Percentiles rank a stretch among this genome's conserved stretches.
These are phyloP conservation scores for Candida tammaniensis DNA, from an alignment of 805 yeast species.

Conservation along the genomic window DNA sequence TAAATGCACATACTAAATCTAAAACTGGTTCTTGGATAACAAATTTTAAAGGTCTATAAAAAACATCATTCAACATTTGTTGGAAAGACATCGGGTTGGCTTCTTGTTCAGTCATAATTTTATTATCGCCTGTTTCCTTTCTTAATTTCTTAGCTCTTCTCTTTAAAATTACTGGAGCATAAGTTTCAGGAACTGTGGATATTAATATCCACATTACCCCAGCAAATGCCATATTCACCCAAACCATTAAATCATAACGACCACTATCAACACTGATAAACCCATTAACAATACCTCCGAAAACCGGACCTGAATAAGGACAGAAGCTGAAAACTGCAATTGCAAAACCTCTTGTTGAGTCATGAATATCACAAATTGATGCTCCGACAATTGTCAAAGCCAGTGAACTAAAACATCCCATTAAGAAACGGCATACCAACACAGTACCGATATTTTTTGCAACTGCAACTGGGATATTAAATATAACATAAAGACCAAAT, in stretches of 20 bases:
- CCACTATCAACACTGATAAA: slow-evolving; percentile 73
- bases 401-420: slow-evolving; percentile 84
- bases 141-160: slow-evolving; percentile 63
- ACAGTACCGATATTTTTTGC: slow-evolving; percentile 80
- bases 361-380: slow-evolving; percentile 84
- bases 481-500: slow-evolving; percentile 67
- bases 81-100: slow-evolving; percentile 67
- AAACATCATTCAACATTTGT: slow-evolving; percentile 70
- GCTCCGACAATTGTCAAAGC: slow-evolving; percentile 89
- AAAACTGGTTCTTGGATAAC: slow-evolving; percentile 80
- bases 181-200: slow-evolving; percentile 80
- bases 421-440: slow-evolving; percentile 76
- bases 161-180: slow-evolving; percentile 76
- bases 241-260: slow-evolving; percentile 67
- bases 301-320: slow-evolving; percentile 89
- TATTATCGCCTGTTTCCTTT: slow-evolving; percentile 75
- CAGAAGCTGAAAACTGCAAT: slow-evolving; percentile 90
- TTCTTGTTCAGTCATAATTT: slow-evolving; percentile 91
- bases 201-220: slow-evolving; percentile 76
- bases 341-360: slow-evolving; percentile 79
- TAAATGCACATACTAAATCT: slow-evolving; percentile 79
- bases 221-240: slow-evolving; percentile 93
- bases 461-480: slow-evolving; percentile 85
- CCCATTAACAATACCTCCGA: slow-evolving; percentile 87
- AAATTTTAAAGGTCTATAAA: slow-evolving; percentile 77